Evolutionary conservation across 176 grass and related monocot species (phyloP).

Genomic region (Hordeum marinum): DNA sequence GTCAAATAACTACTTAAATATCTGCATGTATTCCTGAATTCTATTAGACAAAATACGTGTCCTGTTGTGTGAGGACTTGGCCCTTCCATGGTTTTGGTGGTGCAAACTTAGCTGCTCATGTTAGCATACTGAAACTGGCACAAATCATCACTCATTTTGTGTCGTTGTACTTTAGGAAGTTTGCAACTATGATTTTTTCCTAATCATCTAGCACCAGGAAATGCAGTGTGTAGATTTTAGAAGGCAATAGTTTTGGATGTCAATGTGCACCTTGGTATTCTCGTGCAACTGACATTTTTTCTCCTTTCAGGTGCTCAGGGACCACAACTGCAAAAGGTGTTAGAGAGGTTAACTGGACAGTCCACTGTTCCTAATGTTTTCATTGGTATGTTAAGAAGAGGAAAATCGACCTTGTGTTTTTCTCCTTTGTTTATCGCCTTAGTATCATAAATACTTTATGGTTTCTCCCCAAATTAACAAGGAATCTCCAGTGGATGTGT

Average conservation of each 20-base stretch:
- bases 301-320: constrained; percentile 68
- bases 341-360: constrained; percentile 82
- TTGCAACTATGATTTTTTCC: background rate
- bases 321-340: constrained; percentile 78
- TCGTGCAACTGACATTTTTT: constrained; percentile 7
- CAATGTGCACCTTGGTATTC: background rate
- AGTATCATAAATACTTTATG: background rate
- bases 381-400: constrained; percentile 44
- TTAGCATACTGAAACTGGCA: background rate
- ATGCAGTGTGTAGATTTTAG: background rate
- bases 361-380: constrained; percentile 91
- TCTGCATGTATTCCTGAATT: background rate
- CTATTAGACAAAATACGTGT: background rate
- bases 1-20: background rate
- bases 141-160: background rate
- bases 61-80: background rate
- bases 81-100: background rate
- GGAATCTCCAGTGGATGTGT: background rate
- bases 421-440: background rate
- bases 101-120: background rate
- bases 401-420: background rate
- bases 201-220: background rate
- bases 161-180: background rate
- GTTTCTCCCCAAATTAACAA: constrained; percentile 8
- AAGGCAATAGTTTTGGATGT: background rate